phyloP scores from a whole-genome alignment of 2,329 filamentous ascomycete species.

The Ophioceras dolichostomum region DNA sequence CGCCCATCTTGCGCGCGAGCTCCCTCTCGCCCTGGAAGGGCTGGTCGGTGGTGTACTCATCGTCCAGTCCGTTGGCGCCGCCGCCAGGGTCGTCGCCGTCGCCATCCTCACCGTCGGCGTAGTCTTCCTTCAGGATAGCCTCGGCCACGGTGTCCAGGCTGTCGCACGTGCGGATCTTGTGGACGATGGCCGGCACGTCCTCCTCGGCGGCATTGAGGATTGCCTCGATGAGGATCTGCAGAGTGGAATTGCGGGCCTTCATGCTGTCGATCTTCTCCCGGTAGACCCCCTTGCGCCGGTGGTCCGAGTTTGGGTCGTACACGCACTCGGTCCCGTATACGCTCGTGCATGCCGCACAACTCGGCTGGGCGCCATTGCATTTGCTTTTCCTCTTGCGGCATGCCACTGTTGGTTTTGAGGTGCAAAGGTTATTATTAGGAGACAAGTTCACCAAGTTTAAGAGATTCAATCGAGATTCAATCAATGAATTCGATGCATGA shows the following conservation, averaged over 20 bases:
- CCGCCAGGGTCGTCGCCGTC: slow-evolving; percentile 19
- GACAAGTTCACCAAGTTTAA: no score
- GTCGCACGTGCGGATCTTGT: slow-evolving; percentile 78
- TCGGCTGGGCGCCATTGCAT: slow-evolving; percentile 85
- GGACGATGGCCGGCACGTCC: slow-evolving; percentile 70
- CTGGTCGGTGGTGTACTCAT: slow-evolving; percentile 27
- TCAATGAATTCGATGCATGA: no score
- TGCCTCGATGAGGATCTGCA: slow-evolving; percentile 86
- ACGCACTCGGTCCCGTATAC: slow-evolving; percentile 86
- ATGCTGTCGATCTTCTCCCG: slow-evolving; percentile 83
- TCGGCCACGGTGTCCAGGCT: slow-evolving; percentile 45
- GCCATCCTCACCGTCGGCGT: slow-evolving; percentile 22
- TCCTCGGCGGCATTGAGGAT: slow-evolving; percentile 87
- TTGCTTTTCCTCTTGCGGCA: slow-evolving; percentile 72
- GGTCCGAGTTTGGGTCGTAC: slow-evolving; percentile 93
- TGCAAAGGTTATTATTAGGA: no score
- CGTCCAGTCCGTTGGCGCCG: slow-evolving; percentile 5
- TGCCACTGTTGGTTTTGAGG: no score
- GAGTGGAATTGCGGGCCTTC: slow-evolving; percentile 74
- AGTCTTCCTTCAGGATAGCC: slow-evolving; percentile 33
- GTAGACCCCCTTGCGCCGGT: slow-evolving; percentile 92
- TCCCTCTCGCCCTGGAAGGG: slow-evolving; percentile 57
- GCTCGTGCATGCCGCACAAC: slow-evolving; percentile 89
- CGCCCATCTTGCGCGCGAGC: slow-evolving; percentile 84
- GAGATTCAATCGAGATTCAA: no score